These are phyloP conservation scores for Hyphopichia burtonii DNA, from an alignment of 1,139 yeast genomes.

Conservation along the genomic window DNA sequence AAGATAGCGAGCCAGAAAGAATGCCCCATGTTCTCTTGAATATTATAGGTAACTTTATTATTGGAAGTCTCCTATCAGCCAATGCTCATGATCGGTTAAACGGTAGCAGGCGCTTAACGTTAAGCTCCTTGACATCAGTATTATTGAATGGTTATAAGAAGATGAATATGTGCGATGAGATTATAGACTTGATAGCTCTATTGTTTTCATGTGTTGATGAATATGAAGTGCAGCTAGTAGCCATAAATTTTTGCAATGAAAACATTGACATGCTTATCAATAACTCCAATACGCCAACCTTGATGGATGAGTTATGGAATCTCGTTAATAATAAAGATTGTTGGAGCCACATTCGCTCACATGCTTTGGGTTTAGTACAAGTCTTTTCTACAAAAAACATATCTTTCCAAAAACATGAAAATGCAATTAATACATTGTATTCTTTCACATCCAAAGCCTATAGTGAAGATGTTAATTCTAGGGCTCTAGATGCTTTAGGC, in stretches of 20 bases:
- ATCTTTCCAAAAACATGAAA: background rate
- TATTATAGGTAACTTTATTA: background rate
- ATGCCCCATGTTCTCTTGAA: background rate
- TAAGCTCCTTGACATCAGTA: constrained; percentile 20
- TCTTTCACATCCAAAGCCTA: background rate
- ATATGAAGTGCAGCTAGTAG: constrained; percentile 50
- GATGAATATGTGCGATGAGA: background rate
- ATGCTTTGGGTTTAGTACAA: constrained; percentile 1
- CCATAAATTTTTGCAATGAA: constrained; percentile 29
- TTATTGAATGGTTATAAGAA: constrained; percentile 11
- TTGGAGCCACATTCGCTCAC: constrained; percentile 26
- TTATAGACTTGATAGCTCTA: background rate
- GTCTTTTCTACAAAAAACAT: background rate
- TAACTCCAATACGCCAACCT: constrained; percentile 8
- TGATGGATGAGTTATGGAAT: constrained; percentile 19
- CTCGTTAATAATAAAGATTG: constrained; percentile 22
- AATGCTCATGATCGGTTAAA: background rate
- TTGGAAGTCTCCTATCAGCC: background rate
- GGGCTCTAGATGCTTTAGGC: constrained; percentile 53
- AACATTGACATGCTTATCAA: constrained; percentile 13
- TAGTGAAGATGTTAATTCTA: constrained; percentile 47
- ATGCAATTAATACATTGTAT: background rate
- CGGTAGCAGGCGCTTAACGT: constrained; percentile 30
- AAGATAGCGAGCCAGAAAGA: background rate
- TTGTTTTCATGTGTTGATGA: constrained; percentile 28